Conservation (phyloP, 1,284 basidiomycete genomes). For the Ustilago loliicola region DNA sequence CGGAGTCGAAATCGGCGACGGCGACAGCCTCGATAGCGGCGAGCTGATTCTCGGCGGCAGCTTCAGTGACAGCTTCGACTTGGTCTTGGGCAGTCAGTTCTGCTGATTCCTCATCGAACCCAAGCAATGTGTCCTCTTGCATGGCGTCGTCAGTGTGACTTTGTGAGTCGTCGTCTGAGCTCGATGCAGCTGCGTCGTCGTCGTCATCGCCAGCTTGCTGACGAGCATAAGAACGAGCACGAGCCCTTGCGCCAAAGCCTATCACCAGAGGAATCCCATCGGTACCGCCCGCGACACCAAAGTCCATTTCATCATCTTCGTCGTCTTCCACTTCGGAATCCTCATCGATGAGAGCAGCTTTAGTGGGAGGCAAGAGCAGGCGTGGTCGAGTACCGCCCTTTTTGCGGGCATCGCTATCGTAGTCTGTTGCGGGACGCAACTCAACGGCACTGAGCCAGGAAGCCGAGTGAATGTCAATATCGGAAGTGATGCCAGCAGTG, state of each 20-base stretch:
- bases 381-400: constrained; percentile 1
- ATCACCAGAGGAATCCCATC: not conserved
- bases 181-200: not conserved
- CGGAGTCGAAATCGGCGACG: not conserved
- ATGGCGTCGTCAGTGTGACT: not conserved
- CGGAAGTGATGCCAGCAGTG: constrained; percentile 31
- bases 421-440: not conserved
- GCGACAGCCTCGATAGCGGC: not conserved
- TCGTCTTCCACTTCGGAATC: not conserved
- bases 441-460: constrained; percentile 5
- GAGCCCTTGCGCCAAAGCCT: not conserved
- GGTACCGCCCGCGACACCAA: not conserved
- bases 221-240: not conserved
- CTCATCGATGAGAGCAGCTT: not conserved
- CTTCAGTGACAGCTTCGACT: not conserved
- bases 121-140: not conserved
- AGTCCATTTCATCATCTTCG: not conserved
- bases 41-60: not conserved
- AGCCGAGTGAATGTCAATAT: constrained; percentile 32
- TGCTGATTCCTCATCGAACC: not conserved
- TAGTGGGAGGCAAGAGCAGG: not conserved
- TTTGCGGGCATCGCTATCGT: too few species aligned
- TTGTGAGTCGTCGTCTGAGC: constrained; percentile 8
- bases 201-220: constrained; percentile 5
- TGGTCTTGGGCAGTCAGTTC: not conserved